Percentiles rank a stretch among this genome's conserved stretches.
phyloP scores from a whole-genome alignment of 2,329 filamentous ascomycete genomes.

The Colletotrichum liriopes region DNA sequence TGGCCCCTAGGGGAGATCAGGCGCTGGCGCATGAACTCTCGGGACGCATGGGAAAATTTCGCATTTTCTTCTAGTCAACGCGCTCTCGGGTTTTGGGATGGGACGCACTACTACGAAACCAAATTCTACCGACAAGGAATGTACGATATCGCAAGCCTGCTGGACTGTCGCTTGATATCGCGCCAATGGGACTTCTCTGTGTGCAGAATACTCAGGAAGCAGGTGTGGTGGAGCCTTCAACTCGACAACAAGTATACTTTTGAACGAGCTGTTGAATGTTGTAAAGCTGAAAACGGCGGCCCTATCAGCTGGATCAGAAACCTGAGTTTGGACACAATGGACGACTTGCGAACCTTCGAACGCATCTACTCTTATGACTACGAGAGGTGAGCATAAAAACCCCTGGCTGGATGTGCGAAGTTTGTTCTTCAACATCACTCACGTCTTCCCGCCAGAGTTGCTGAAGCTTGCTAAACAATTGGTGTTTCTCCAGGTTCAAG shows the following conservation, averaged over 20 bases:
- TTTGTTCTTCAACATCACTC: background rate
- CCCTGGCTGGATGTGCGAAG: no score
- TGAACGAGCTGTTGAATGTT: background rate
- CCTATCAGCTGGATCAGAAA: background rate
- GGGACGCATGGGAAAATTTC: background rate
- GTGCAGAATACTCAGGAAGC: conserved; percentile 4
- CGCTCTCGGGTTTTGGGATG: background rate
- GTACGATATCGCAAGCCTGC: background rate
- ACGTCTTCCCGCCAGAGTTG: background rate
- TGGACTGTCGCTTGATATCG: conserved; percentile 1
- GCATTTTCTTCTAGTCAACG: background rate
- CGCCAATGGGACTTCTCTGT: conserved; percentile 18
- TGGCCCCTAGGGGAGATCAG: background rate
- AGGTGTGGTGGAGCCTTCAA: conserved; percentile 13
- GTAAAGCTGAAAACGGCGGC: background rate
- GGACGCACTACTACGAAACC: background rate
- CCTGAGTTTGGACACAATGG: background rate
- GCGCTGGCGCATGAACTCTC: background rate
- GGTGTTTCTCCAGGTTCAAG: background rate
- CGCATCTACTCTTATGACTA: conserved; percentile 15
- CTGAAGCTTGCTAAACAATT: background rate
- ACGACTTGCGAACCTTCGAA: conserved; percentile 5
- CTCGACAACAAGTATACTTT: conserved; percentile 2
- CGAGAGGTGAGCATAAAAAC: background rate
- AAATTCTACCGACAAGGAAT: background rate